Percentiles rank a stretch among this genome's conserved stretches.
Conservation (phyloP, 2,329 filamentous ascomycete species). For the Scedosporium boydii region DNA sequence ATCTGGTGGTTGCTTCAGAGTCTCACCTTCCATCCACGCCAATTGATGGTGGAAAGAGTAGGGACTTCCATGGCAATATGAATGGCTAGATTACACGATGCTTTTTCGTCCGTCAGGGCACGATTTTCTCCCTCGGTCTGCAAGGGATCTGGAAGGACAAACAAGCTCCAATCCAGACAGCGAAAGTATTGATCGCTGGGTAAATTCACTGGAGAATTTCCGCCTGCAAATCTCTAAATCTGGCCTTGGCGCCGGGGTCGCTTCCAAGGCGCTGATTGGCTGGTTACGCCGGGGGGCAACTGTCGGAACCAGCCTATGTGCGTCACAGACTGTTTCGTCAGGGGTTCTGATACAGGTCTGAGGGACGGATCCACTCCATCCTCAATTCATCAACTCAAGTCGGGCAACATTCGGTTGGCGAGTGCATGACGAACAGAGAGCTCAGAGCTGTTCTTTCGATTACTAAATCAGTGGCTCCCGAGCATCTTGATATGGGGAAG, state of each 20-base stretch:
- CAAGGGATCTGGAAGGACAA: background rate
- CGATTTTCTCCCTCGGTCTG: background rate
- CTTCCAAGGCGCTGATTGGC: background rate
- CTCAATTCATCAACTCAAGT: background rate
- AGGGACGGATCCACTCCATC: background rate
- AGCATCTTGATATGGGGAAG: too few species aligned
- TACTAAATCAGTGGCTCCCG: too few species aligned
- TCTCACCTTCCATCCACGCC: background rate
- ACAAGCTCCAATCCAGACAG: too few species aligned
- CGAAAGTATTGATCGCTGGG: background rate
- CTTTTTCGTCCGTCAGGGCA: too few species aligned
- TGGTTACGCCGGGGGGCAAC: background rate
- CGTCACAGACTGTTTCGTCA: conserved; percentile 5
- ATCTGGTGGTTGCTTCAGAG: background rate
- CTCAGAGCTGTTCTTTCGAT: too few species aligned
- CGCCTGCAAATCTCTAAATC: background rate
- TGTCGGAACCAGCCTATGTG: conserved; percentile 4
- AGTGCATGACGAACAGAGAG: background rate
- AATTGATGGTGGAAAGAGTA: background rate
- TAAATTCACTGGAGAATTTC: background rate
- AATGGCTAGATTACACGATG: background rate
- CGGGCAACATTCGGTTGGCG: background rate
- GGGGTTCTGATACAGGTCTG: conserved; percentile 6
- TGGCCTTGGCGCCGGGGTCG: background rate
- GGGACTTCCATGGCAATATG: background rate